Evolutionary conservation across 106 monocot species (phyloP).

Genomic region (Narthecium ossifragum): DNA sequence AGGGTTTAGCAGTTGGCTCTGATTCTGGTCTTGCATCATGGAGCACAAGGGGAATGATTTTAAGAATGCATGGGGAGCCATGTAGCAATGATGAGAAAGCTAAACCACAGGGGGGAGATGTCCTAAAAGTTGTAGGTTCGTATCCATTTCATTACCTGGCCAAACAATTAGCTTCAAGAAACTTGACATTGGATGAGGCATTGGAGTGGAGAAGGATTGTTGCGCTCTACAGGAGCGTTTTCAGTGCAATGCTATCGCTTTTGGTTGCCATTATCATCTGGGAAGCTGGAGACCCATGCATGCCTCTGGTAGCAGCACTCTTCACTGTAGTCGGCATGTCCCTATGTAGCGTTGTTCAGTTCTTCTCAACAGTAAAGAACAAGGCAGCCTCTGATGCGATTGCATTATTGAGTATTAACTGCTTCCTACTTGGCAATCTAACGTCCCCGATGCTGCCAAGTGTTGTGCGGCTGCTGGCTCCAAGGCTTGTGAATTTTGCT

Average conservation of each 20-base stretch:
- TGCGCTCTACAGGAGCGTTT: conserved; percentile 46
- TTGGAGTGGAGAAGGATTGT: conserved; percentile 18
- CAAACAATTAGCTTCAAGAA: neutral
- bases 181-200: conserved; percentile 4
- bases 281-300: conserved; percentile 67
- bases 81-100: conserved; percentile 9
- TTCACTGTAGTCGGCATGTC: conserved; percentile 78
- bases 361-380: conserved; percentile 70
- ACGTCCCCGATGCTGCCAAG: conserved; percentile 46
- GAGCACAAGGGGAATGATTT: neutral
- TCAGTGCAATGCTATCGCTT: conserved; percentile 60
- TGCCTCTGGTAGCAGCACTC: conserved; percentile 66
- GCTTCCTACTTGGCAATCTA: conserved; percentile 71
- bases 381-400: conserved; percentile 66
- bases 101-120: neutral
- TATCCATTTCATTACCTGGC: neutral
- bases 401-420: conserved; percentile 70
- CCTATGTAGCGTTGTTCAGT: conserved; percentile 50
- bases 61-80: conserved; percentile 13
- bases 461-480: conserved; percentile 27
- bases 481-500: conserved; percentile 14
- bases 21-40: conserved; percentile 1
- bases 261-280: conserved; percentile 67
- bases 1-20: neutral
- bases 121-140: neutral